Conservation (phyloP, 371 early-diverging fungal species). For the Syncephalastrum contaminatum region DNA sequence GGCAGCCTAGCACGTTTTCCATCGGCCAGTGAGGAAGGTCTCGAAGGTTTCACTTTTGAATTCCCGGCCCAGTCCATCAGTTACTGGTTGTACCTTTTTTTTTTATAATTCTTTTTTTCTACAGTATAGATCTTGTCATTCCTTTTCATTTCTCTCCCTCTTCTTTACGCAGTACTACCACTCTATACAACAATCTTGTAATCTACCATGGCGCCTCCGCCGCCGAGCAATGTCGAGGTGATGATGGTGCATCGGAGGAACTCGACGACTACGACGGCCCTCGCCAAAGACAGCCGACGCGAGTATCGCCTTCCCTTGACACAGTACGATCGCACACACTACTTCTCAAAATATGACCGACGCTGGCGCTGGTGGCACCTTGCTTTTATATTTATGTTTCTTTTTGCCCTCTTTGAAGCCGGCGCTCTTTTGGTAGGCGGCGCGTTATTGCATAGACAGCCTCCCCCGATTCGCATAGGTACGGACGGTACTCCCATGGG, state of each 20-base stretch:
- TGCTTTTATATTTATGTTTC: conserved; percentile 30
- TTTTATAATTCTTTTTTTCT: conserved; percentile 4
- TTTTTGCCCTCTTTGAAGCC: conserved; percentile 39
- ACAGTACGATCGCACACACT: conserved; percentile 2
- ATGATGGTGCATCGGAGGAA: no score
- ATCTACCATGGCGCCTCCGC: conserved; percentile 16
- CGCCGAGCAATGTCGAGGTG: conserved; percentile 15
- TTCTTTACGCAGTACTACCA: not conserved
- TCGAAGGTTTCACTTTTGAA: no score
- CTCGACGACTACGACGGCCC: conserved; percentile 3
- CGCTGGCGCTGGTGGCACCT: conserved; percentile 62
- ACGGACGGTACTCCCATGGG: conserved; percentile 22
- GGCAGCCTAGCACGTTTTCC: no score
- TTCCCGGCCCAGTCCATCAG: no score
- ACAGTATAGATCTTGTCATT: not conserved
- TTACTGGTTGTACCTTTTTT: not conserved
- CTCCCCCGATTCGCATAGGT: conserved; percentile 54
- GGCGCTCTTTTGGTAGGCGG: conserved; percentile 38
- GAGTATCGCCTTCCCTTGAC: conserved; percentile 7
- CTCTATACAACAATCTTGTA: no score
- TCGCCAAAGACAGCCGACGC: not conserved
- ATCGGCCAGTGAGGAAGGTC: no score
- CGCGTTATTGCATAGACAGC: conserved; percentile 34
- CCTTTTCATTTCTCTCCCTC: not conserved
- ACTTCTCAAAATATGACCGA: conserved; percentile 18